phyloP scores from a whole-genome alignment of 2,329 filamentous ascomycete species.

The Diaporthe amygdali region DNA sequence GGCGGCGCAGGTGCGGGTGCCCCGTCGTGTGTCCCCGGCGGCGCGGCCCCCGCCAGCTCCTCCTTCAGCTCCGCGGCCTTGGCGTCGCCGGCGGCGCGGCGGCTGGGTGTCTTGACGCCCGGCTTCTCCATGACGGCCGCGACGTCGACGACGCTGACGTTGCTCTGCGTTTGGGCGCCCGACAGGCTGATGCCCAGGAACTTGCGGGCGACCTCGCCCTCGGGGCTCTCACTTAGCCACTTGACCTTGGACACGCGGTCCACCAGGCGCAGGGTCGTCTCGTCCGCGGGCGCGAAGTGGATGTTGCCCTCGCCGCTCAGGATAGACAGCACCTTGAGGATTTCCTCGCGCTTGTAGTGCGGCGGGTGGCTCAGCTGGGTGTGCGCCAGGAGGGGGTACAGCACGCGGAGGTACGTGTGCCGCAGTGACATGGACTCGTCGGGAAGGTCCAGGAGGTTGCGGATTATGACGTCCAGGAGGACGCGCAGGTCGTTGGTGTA shows the following conservation, averaged over 20 bases:
- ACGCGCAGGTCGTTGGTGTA: slow-evolving; percentile 97
- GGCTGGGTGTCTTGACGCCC: slow-evolving; percentile 80
- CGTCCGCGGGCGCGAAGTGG: slow-evolving; percentile 82
- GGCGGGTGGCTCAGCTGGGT: slow-evolving; percentile 87
- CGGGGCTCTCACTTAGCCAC: slow-evolving; percentile 61
- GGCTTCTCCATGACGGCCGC: slow-evolving; percentile 83
- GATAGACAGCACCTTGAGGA: slow-evolving; percentile 76
- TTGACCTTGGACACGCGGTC: slow-evolving; percentile 75
- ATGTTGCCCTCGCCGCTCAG: slow-evolving; percentile 69
- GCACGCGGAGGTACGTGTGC: slow-evolving; percentile 92
- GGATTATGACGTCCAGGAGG: slow-evolving; percentile 92
- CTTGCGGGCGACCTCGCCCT: slow-evolving; percentile 59
- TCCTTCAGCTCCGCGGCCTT: slow-evolving; percentile 33
- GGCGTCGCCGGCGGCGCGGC: slow-evolving; percentile 46
- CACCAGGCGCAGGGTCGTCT: slow-evolving; percentile 79
- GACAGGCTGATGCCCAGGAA: slow-evolving; percentile 75
- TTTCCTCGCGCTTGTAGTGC: slow-evolving; percentile 90
- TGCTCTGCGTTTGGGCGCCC: slow-evolving; percentile 69
- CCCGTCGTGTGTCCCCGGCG: slow-evolving; percentile 26
- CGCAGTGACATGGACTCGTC: slow-evolving; percentile 78
- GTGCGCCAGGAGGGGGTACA: slow-evolving; percentile 88
- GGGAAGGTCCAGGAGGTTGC: slow-evolving; percentile 94
- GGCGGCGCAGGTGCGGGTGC: slow-evolving; percentile 22
- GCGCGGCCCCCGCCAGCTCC: slow-evolving; percentile 12
- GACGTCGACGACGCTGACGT: slow-evolving; percentile 77